phyloP scores from a whole-genome alignment of 176 grass and related monocot species.

The Musa itinerans region DNA sequence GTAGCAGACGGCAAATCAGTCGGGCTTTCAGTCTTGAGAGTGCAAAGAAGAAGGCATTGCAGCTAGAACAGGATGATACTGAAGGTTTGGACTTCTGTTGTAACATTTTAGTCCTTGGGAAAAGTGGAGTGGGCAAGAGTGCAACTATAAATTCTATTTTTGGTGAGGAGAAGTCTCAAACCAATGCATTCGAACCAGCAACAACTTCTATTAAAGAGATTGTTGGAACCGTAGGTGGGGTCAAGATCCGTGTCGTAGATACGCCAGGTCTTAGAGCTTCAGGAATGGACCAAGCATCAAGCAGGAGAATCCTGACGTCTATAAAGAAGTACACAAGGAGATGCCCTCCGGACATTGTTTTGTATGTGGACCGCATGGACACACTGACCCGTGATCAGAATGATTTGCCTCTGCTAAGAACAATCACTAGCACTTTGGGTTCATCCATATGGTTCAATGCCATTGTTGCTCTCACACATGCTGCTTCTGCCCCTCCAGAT shows the following conservation, averaged over 20 bases:
- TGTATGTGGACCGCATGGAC: conserved; percentile 86
- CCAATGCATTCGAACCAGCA: conserved; percentile 32
- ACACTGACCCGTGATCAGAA: conserved; percentile 56
- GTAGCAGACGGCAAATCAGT: conserved; percentile 14
- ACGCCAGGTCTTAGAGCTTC: conserved; percentile 70
- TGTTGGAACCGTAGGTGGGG: conserved; percentile 64
- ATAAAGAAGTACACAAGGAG: conserved; percentile 81
- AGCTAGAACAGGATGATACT: conserved; percentile 28
- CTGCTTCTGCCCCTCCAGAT: conserved; percentile 80
- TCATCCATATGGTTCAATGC: conserved; percentile 93
- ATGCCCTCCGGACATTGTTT: conserved; percentile 83
- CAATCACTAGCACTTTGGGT: conserved; percentile 63
- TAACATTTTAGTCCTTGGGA: conserved; percentile 37
- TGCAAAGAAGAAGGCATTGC: conserved; percentile 30
- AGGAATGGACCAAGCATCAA: conserved; percentile 69
- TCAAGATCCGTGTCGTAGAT: conserved; percentile 78
- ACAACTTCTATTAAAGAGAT: conserved; percentile 39
- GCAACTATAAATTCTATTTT: conserved; percentile 50
- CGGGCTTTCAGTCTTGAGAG: conserved; percentile 7
- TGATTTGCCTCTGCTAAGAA: conserved; percentile 82
- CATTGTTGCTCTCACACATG: conserved; percentile 88
- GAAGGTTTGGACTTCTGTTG: conserved; percentile 36
- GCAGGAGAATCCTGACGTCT: conserved; percentile 57
- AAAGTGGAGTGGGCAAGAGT: conserved; percentile 41
- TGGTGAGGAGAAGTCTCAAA: conserved; percentile 23